phyloP scores from a whole-genome alignment of 164 flowering plant genomes.

The Vitis vinifera region ASM3070453v1 NC_081814.1:5158501-5159000 shows the following conservation, averaged over 20 bases:
- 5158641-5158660: constrained; percentile 66
- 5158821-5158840: no score
- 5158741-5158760: background rate
- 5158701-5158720: background rate
- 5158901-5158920: no score
- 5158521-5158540: no score
- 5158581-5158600: constrained; percentile 53
- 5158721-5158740: background rate
- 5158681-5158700: constrained; percentile 73
- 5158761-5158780: background rate
- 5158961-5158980: no score
- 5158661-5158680: constrained; percentile 81
- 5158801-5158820: background rate
- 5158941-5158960: no score
- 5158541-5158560: no score
- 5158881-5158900: no score
- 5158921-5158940: no score
- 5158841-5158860: no score
- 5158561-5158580: no score
- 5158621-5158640: constrained; percentile 83
- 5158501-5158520: no score
- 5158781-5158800: background rate
- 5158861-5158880: no score
- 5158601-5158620: constrained; percentile 67
- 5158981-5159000: background rate